These are phyloP conservation scores for Dactylellina haptotyla DNA, from an alignment of 2,329 filamentous ascomycete species.

Conservation along the genomic window DNA sequence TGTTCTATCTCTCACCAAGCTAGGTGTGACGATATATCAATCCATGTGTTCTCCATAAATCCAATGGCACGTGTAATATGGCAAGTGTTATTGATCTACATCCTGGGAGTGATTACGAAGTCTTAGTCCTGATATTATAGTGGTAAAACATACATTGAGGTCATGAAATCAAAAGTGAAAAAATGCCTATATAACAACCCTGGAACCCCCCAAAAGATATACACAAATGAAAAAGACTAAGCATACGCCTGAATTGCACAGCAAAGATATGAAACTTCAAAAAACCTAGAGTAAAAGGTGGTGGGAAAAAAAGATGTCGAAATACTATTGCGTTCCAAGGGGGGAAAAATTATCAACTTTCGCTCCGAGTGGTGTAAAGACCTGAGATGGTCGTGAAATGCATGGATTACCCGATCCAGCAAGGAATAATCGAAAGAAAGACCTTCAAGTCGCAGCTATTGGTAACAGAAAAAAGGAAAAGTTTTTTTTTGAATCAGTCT, in stretches of 20 bases:
- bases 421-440: slow-evolving; percentile 23
- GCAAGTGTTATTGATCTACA: no score
- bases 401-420: slow-evolving; percentile 16
- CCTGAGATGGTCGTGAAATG: slow-evolving; percentile 12
- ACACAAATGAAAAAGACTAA: slow-evolving; percentile 8
- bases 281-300: background rate
- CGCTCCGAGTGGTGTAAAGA: slow-evolving; percentile 14
- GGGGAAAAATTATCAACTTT: no score
- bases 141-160: no score
- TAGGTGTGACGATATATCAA: no score
- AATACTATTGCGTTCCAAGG: slow-evolving; percentile 8
- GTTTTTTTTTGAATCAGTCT: slow-evolving; percentile 52
- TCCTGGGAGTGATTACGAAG: no score
- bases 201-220: no score
- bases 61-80: no score
- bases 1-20: no score
- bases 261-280: background rate
- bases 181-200: no score
- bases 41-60: no score
- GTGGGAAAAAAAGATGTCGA: slow-evolving; percentile 1
- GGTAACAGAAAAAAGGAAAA: background rate
- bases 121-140: no score
- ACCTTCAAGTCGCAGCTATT: slow-evolving; percentile 47
- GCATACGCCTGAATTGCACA: background rate
- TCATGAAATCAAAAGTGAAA: no score